phyloP scores from a whole-genome alignment of 2,329 filamentous ascomycete genomes.

The Aspergillus piperis region DNA sequence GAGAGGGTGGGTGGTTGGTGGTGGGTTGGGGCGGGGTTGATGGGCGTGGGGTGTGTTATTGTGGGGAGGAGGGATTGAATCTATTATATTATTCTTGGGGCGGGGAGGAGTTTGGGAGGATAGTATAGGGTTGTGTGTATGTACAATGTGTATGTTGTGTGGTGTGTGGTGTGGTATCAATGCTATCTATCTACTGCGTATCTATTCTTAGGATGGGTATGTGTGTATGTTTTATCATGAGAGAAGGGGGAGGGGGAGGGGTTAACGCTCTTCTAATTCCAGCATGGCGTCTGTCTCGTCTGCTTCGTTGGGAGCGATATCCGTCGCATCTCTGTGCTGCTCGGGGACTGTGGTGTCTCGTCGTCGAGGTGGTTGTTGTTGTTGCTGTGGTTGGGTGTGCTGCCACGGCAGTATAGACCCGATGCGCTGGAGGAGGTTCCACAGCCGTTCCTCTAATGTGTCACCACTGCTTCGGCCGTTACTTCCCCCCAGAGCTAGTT shows the following conservation, averaged over 20 bases:
- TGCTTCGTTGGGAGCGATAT: constrained; percentile 36
- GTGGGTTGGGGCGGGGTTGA: constrained; percentile 62
- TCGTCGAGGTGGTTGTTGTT: background rate
- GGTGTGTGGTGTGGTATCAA: background rate
- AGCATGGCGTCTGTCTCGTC: constrained; percentile 16
- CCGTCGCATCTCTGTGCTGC: background rate
- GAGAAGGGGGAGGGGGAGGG: background rate
- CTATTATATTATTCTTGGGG: background rate
- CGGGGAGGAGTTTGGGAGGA: no score
- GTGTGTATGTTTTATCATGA: constrained; percentile 4
- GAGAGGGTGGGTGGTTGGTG: constrained; percentile 59
- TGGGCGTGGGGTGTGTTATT: constrained; percentile 63
- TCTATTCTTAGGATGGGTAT: background rate
- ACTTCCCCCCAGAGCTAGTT: constrained; percentile 26
- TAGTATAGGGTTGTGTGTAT: background rate
- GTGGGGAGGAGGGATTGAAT: constrained; percentile 58
- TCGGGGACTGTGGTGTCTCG: constrained; percentile 20
- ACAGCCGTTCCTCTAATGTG: constrained; percentile 39
- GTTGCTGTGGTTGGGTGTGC: background rate
- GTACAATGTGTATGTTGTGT: background rate
- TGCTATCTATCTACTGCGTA: background rate
- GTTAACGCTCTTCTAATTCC: constrained; percentile 42
- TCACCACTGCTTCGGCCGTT: constrained; percentile 24
- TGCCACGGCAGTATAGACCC: constrained; percentile 23
- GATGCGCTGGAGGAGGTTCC: constrained; percentile 40